Evolutionary conservation across 306 rosid species (phyloP).

Genomic region (Argentina anserina): DNA sequence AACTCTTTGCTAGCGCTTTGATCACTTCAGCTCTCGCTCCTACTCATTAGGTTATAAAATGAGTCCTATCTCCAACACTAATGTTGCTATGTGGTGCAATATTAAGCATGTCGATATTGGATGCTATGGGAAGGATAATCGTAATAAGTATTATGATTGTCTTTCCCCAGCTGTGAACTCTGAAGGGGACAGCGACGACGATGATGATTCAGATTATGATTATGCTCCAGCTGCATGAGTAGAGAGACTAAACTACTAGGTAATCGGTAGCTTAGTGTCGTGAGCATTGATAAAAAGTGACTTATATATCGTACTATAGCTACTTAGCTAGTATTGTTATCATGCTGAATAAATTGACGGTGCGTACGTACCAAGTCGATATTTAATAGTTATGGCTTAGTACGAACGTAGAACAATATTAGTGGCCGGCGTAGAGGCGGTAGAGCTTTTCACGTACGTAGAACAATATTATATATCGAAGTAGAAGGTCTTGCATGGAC

Average conservation of each 20-base stretch:
- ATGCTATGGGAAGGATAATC: background rate
- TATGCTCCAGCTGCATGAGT: slow-evolving; percentile 51
- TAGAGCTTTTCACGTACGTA: too few species aligned
- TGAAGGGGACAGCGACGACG: slow-evolving; percentile 31
- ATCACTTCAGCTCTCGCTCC: background rate
- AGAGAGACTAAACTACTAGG: background rate
- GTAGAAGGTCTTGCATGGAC: background rate
- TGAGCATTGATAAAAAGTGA: background rate
- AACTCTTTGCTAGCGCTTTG: background rate
- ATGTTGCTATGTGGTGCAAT: slow-evolving; percentile 20
- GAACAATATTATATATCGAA: background rate
- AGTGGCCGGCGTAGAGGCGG: too few species aligned
- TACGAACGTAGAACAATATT: background rate
- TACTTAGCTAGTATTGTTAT: background rate
- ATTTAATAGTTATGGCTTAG: background rate
- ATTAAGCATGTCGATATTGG: slow-evolving; percentile 2
- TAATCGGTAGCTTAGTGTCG: background rate
- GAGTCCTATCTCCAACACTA: slow-evolving; percentile 21
- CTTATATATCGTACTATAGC: background rate
- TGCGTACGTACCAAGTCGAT: background rate
- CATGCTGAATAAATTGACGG: background rate
- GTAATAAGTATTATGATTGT: background rate
- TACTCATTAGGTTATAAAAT: slow-evolving; percentile 4
- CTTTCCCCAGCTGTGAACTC: background rate
- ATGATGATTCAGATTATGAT: slow-evolving; percentile 26